Evolutionary conservation across 345 rosid genomes (phyloP), one percentile per base, ranked within the genome.

Genomic region (Linum trigynum): DNA sequence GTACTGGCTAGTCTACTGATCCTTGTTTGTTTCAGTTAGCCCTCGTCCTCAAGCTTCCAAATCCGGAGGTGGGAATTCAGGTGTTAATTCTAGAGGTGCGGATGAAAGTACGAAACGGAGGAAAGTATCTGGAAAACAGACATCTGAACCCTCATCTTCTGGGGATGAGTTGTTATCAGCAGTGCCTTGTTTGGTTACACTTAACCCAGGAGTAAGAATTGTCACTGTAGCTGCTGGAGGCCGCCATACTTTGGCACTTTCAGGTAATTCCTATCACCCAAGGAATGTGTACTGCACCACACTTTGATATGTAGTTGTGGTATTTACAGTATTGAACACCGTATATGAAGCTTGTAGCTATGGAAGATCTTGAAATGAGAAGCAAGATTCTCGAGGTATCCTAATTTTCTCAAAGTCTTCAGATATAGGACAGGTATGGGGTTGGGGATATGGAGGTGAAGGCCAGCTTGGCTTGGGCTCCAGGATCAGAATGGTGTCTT

Each of bases 361-460:
- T 70, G 81, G 84, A 82, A 76, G 83, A 75, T 79, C 81, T 79
- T 81, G 83, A 61, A 23, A 85, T 79, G 79, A 79, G 80, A 76
- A 77, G 77, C 81, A 73, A 78, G 82, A 78, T 75, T 67, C 77
- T 75, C 81, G 80, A 77, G 78, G 78, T 78, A 74, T 76, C 71
- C 80, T 85, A 69, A 76, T 79, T 72, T 77, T 69, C 59, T 67
- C 68, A 61, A 62, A 59, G 72, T 74, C 81, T 85, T 62, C 91
- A 90, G 99, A 94, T 86, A 71, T 80, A 61, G 97, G 97, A 78
- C 95, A 87, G 89, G 97, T 91, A 56, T 95, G 97, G 97, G 99
- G 95, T 70, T 95, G 99, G 99, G 99, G 99, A 69, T 95, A 91
- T 83, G 99, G 97, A 67, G 99, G 99, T 39, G 99, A 95, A 78